Evolutionary conservation across 495 filamentous ascomycete species (phyloP).

Genomic region (Penicillium riverlandense): DNA sequence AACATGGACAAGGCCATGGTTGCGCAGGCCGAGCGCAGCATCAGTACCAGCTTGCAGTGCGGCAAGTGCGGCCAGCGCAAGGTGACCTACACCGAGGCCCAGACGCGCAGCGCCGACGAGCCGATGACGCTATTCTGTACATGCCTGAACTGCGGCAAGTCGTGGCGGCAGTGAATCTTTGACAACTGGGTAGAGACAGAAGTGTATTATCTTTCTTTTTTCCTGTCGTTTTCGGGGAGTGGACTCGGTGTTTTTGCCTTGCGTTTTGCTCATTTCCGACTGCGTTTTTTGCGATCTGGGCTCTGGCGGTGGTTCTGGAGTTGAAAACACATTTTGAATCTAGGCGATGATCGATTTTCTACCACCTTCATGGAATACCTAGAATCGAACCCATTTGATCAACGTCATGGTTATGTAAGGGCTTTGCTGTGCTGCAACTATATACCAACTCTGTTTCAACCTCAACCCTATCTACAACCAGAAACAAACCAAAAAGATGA

Average conservation of each 20-base stretch:
- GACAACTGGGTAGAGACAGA: conserved; percentile 3
- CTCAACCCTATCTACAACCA: background rate
- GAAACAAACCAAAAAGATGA: conserved; percentile 8
- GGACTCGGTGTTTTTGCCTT: conserved; percentile 6
- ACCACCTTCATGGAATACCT: too few relatives aligned
- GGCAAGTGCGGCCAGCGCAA: conserved; percentile 85
- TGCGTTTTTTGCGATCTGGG: background rate
- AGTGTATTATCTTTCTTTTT: conserved; percentile 10
- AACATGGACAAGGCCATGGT: conserved; percentile 82
- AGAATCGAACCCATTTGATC: too few relatives aligned
- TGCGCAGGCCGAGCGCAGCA: conserved; percentile 60
- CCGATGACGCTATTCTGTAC: conserved; percentile 41
- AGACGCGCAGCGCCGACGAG: conserved; percentile 89
- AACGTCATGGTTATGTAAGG: conserved; percentile 17
- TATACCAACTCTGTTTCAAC: background rate
- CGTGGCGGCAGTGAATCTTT: conserved; percentile 36
- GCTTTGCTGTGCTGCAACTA: background rate
- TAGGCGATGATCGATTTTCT: too few relatives aligned
- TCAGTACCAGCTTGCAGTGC: conserved; percentile 78
- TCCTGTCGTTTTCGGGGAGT: too few relatives aligned
- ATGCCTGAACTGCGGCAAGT: conserved; percentile 45
- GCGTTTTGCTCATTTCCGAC: conserved; percentile 1
- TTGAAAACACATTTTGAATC: conserved; percentile 1
- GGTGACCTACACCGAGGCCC: conserved; percentile 91
- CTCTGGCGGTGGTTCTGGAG: conserved; percentile 7